Base-by-base conservation (phyloP, 352 stramenopile genomes). In the Phytophthora chlamydospora region DNA sequence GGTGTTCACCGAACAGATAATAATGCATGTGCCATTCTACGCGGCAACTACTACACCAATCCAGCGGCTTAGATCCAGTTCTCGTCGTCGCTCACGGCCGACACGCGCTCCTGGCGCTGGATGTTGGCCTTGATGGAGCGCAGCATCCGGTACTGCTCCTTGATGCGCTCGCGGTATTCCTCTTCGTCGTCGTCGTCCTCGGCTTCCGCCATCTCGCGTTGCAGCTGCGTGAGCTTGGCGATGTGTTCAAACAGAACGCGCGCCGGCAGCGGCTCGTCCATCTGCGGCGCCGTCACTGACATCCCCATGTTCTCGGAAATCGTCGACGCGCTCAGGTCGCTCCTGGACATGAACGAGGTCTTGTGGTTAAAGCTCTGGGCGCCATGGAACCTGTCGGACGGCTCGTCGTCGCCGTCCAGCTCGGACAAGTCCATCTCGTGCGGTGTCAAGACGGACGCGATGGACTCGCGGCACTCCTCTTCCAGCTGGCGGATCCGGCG, bases 111-210 rank as follows among this genome's bases (percentile, higher is more conserved):
- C 16, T 66, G 49, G 13, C 34, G 52, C 12, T 19, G 53, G 8
- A 41, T 55, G 38, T 63, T 68, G 35, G 78, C 62, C 63, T 88
- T 79, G 54, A 88, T 76, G 24, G 68, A 71, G 27, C 66, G 78
- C 19, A 88, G 51, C 44, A 83, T 42, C 11, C 73, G 69, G 50
- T 88, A 88, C 50, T 88, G 78, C 21, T 85, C 73, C 45, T 88
- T 88, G 32, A 88, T 83, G 12, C 73, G 78, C 34, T 66, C 54
- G 27, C 73, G 77, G 46, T 72, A 78, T 58, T 82, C 74, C 5
- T 82, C 74, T 56, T 80, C 76, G 17, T 84, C 72, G 6, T 72
- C 69, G n/a, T 78, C 58, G 32, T 69, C 60, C 17, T 84, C 66
- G n/a, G 62, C 74, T 21, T 75, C 48, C 6, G 71, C 62, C 75